Conservation (phyloP, 495 filamentous ascomycete species). For the Peziza echinospora region DNA sequence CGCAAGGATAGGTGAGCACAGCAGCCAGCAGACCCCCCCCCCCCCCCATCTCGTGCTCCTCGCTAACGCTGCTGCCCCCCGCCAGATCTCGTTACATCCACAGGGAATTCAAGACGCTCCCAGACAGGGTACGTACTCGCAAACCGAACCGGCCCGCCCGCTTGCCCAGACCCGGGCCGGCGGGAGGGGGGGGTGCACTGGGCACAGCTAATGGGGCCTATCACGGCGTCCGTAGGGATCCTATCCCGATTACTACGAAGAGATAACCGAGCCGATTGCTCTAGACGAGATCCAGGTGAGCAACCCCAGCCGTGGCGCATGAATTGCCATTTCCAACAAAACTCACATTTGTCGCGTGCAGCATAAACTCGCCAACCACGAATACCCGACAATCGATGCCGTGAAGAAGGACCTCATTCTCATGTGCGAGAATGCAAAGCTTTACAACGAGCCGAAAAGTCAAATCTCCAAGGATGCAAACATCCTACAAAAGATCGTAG, state of each 20-base stretch:
- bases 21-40: not conserved
- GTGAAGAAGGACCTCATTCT: constrained; percentile 15
- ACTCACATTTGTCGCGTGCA: constrained; percentile 1
- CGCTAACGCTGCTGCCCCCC: constrained; percentile 5
- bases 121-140: constrained; percentile 13
- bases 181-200: too few relatives aligned
- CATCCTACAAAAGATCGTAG: constrained; percentile 13
- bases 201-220: too few relatives aligned
- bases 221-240: constrained; percentile 18
- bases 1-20: not conserved
- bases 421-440: constrained; percentile 18
- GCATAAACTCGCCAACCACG: constrained; percentile 13
- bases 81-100: constrained; percentile 17
- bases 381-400: constrained; percentile 13
- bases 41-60: not conserved
- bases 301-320: not conserved
- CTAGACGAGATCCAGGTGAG: constrained; percentile 33
- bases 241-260: constrained; percentile 34
- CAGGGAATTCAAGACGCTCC: constrained; percentile 17
- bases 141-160: too few relatives aligned
- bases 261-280: constrained; percentile 32
- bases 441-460: constrained; percentile 20
- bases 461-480: constrained; percentile 18
- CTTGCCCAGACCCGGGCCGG: too few relatives aligned
- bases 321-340: not conserved